Evolutionary conservation across 1,284 basidiomycete species (phyloP), one percentile per base, ranked within the genome.

Genomic region (Ustilago cynodontis): DNA sequence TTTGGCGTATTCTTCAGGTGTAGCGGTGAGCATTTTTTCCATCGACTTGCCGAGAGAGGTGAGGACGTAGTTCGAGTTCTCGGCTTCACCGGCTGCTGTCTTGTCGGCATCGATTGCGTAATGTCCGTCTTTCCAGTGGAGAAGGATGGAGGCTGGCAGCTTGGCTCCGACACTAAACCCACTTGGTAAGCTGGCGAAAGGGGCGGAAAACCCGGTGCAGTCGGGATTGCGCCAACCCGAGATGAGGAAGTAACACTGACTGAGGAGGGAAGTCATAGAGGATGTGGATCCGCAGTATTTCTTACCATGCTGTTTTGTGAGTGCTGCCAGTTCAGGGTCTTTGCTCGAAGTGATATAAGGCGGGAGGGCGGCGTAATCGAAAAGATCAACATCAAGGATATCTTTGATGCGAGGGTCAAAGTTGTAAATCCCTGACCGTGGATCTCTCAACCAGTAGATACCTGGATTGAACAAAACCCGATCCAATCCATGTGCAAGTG

Each of bases 391-490:
- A 63, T 90, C 88, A 0, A 95, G 93, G 50, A 98, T 90, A 8
- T 87, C 87, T 82, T 92, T 90, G 3, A 94, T 87, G 81, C 89
- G 90, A 1, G 90, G 90, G 0, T 91, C 87, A 83, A 94, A 98
- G 85, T 97, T 97, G 87, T 94, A 96, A 8, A 94, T 92, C 7
- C 91, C 89, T 0, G 94, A 93, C 10, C 93, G 89, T 1, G 93
- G 93, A 81, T 99, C 95, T 79, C 91, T 91, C 2, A 98, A 86
- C 91, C 93, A 94, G 82, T 96, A 93, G 0, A 97, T 92, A n/a
- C 94, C 94, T 3, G 93, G 93, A 78, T 85, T 84, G 74, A 85
- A 85, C 18, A 85, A 66, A 11, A 85, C 84, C 1, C 93, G 90
- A 56, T 93, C 92, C 2, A 98, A 88, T 1, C 91, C 91, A 83